These are phyloP conservation scores for Talinum fruticosum DNA, from an alignment of 148 eudicot genomes.

Conservation along the genomic window DNA sequence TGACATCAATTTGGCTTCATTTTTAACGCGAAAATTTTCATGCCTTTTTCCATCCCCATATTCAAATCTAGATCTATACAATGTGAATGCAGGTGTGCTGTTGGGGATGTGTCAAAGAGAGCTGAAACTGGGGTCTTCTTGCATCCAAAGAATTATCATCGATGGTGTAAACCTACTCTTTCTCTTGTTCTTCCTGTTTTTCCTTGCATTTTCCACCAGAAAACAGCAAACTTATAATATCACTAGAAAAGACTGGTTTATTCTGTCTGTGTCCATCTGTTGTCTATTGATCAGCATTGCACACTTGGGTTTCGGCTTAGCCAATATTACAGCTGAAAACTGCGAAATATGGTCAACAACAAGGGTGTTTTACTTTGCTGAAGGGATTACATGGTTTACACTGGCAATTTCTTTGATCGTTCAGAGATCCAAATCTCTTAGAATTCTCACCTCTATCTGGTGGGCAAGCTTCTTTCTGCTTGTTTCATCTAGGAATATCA, in stretches of 20 bases:
- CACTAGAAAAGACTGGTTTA: conserved; percentile 25
- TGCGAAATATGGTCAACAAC: conserved; percentile 1
- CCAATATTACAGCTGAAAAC: conserved; percentile 11
- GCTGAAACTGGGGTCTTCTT: too few relatives aligned
- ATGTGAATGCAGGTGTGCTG: too few relatives aligned
- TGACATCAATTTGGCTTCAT: too few relatives aligned
- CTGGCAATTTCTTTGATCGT: conserved; percentile 37
- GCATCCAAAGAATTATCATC: too few relatives aligned
- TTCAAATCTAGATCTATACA: too few relatives aligned
- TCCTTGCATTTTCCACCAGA: conserved; percentile 16
- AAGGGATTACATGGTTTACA: conserved; percentile 48
- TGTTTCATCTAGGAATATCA: conserved; percentile 36
- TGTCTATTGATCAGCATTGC: conserved; percentile 37
- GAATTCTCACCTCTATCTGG: conserved; percentile 42
- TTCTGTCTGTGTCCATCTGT: conserved; percentile 27
- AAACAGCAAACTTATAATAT: not conserved
- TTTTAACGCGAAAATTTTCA: too few relatives aligned
- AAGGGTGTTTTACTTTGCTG: too few relatives aligned
- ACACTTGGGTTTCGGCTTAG: conserved; percentile 30
- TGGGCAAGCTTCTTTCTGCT: conserved; percentile 44
- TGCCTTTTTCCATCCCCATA: too few relatives aligned
- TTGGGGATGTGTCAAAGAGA: too few relatives aligned
- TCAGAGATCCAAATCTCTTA: conserved; percentile 36
- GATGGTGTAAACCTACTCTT: too few relatives aligned
- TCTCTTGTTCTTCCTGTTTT: not conserved